Percentiles rank a stretch among this genome's conserved stretches.
Conservation (phyloP, 495 filamentous ascomycete genomes). For the Trichoderma erinaceum region DNA sequence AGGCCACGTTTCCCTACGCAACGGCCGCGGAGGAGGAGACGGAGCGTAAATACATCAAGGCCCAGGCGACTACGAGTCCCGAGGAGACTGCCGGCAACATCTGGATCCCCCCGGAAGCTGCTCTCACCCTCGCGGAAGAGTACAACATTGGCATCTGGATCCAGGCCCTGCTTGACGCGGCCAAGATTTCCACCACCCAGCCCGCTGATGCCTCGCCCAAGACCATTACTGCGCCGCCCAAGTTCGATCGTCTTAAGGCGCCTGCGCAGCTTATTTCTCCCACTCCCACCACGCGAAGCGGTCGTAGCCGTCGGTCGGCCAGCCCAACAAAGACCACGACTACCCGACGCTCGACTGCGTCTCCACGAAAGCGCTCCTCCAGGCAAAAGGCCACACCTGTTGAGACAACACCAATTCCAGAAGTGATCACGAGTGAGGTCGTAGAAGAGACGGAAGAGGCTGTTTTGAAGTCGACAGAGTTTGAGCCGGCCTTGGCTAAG, state of each 20-base stretch:
- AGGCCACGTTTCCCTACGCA: conserved; percentile 94
- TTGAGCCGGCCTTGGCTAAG: conserved; percentile 36
- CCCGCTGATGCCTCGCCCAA: conserved; percentile 49
- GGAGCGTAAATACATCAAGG: conserved; percentile 83
- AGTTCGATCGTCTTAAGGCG: conserved; percentile 42
- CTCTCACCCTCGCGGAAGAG: conserved; percentile 77
- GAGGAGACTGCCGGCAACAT: conserved; percentile 96
- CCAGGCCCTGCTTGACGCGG: conserved; percentile 74
- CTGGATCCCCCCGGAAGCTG: conserved; percentile 84
- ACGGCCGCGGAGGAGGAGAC: conserved; percentile 73
- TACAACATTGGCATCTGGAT: conserved; percentile 80
- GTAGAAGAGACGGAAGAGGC: conserved; percentile 32
- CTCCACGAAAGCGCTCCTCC: conserved; percentile 66
- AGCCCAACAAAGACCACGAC: conserved; percentile 48
- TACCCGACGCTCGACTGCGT: conserved; percentile 41
- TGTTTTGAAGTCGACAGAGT: conserved; percentile 37
- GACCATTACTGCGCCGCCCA: conserved; percentile 64
- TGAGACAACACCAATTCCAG: conserved; percentile 28
- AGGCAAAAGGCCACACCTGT: conserved; percentile 42
- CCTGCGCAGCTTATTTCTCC: conserved; percentile 39
- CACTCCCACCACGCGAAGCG: conserved; percentile 35
- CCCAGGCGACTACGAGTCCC: conserved; percentile 65
- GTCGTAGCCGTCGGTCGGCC: conserved; percentile 46
- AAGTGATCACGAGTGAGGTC: conserved; percentile 31
- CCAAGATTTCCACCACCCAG: conserved; percentile 49